Evolutionary conservation across 148 eudicot genomes (phyloP).

Genomic region (Vaccinium vitisidaea): DNA sequence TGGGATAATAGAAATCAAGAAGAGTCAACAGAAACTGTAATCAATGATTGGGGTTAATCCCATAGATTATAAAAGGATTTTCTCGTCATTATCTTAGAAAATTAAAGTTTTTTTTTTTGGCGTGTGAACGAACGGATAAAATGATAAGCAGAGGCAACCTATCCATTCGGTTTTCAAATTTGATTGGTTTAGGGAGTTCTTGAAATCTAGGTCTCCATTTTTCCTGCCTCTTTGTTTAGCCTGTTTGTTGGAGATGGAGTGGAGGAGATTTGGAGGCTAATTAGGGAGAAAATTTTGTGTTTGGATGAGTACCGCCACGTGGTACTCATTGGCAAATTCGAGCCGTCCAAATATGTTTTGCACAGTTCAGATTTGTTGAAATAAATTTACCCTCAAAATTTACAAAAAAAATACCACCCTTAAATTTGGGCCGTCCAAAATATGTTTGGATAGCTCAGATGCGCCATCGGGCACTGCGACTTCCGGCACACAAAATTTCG

Average conservation of each 20-base stretch:
- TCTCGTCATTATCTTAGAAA: neutral
- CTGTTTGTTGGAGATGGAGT: constrained; percentile 16
- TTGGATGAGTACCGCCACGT: too few relatives aligned
- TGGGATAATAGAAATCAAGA: neutral
- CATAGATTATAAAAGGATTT: neutral
- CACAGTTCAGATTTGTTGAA: too few relatives aligned
- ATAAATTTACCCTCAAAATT: too few relatives aligned
- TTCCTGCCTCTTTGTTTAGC: constrained; percentile 11
- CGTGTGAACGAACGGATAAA: neutral
- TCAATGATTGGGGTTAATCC: constrained; percentile 1
- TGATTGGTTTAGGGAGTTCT: constrained; percentile 21
- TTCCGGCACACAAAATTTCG: too few relatives aligned
- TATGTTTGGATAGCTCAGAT: too few relatives aligned
- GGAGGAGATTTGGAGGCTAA: constrained; percentile 23
- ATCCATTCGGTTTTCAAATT: neutral
- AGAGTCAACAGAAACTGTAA: neutral
- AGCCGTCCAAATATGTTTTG: too few relatives aligned
- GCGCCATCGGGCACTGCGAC: too few relatives aligned
- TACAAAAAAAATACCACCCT: too few relatives aligned
- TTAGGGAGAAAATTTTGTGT: neutral
- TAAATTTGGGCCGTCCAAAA: too few relatives aligned
- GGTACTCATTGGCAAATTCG: too few relatives aligned
- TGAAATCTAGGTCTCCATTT: constrained; percentile 22
- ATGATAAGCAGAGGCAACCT: neutral
- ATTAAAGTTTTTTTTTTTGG: neutral